Base-by-base conservation (phyloP, 2,329 filamentous ascomycete species). In the Rhynchosporium agropyri region DNA sequence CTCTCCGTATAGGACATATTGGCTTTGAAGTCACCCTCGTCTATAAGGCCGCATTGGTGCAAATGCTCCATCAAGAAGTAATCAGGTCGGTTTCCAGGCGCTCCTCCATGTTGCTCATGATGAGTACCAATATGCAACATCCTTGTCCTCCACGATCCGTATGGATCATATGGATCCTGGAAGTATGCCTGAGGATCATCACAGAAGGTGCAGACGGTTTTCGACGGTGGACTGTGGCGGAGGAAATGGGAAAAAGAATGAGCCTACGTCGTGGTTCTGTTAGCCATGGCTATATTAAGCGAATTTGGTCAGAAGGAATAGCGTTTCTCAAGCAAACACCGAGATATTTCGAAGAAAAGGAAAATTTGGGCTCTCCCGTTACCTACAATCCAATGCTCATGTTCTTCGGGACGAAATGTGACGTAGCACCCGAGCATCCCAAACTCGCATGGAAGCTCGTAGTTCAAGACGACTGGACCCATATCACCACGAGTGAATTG, bases 41-140 rank as follows among this genome's bases (percentile, higher is more conserved):
- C 51, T 26, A 83, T 74, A 28, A 78, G 43, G 0, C 66, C 50
- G 1, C 72, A 53, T 0, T 65, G 15, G 15, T 67, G 38, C 57
- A 81, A 46, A 67, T 83, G 77, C 6, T 77, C 63, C 15, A 81
- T 65, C 29, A 82, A 68, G 36, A 63, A 67, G 53, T 76, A 79
- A 61, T 83, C 81, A 2, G 75, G 77, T 1, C 77, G 73, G 56
- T 74, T 73, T 3, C 76, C 20, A 0, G 65, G 33, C 0, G 51
- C 60, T 0, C 57, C 67, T 7, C 61, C 68, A 5, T 68, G 60
- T 0, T 64, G 73, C 74, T 3, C 71, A 46, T 12, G 70, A 60
- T 86, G 84, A 0, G 62, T 61, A 0, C 73, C 76, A 56, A 85
- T 81, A 66, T 87, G 84, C 3, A 70, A 36, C 80, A 86, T 81